phyloP scores from a whole-genome alignment of 148 eudicot genomes.

The Mesembryanthemum crystallinum region DNA sequence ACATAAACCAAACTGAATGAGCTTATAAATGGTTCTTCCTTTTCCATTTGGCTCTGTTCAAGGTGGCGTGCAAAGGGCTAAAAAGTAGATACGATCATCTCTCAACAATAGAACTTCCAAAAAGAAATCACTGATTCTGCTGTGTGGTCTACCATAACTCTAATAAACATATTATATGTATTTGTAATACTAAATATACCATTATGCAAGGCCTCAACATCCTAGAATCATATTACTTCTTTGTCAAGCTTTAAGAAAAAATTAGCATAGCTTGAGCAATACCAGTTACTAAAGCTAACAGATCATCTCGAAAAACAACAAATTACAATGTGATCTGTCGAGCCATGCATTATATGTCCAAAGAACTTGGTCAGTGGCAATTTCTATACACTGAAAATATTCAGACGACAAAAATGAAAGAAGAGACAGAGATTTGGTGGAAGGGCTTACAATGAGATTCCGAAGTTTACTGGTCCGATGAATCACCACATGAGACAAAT shows the following conservation, averaged over 20 bases:
- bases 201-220: neutral
- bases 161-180: too few relatives aligned
- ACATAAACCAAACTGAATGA: neutral
- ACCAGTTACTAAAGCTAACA: neutral
- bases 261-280: neutral
- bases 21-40: neutral
- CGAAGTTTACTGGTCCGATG: slow-evolving; percentile 32
- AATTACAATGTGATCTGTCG: neutral
- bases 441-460: slow-evolving; percentile 33
- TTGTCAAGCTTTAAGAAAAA: neutral
- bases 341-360: neutral
- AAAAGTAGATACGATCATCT: neutral
- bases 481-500: slow-evolving; percentile 45
- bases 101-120: neutral
- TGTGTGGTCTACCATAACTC: too few relatives aligned
- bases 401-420: neutral
- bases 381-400: neutral
- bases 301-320: neutral
- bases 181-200: neutral
- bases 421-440: neutral
- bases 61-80: neutral
- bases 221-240: neutral
- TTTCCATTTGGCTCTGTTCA: slow-evolving; percentile 7
- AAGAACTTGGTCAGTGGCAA: neutral
- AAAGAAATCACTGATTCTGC: neutral